Conservation (phyloP, 164 flowering plant species). For the Houttuynia cordata region DNA sequence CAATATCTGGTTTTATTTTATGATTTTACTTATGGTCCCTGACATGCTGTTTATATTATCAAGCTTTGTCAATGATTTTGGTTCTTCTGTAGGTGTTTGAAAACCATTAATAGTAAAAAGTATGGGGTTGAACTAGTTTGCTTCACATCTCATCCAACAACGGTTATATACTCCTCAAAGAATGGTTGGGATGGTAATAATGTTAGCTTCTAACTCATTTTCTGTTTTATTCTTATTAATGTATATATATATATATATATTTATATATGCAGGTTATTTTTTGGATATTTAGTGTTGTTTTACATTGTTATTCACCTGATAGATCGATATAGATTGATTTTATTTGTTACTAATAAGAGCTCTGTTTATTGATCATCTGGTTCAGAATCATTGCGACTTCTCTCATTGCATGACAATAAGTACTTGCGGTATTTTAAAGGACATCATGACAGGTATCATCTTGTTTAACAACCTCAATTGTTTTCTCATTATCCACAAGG, state of each 20-base stretch:
- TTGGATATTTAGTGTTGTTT: not conserved
- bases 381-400: constrained; percentile 91
- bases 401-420: constrained; percentile 91
- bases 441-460: constrained; percentile 82
- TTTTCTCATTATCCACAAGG: not conserved
- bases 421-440: constrained; percentile 97
- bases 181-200: constrained; percentile 99
- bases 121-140: constrained; percentile 96
- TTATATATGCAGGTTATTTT: too few species aligned
- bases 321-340: too few species aligned
- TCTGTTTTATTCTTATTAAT: not conserved
- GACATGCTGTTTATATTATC: not conserved
- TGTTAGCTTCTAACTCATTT: not conserved
- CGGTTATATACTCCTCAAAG: constrained; percentile 94
- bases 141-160: constrained; percentile 92
- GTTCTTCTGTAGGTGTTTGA: constrained; percentile 59
- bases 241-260: not conserved
- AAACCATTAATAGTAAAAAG: constrained; percentile 98
- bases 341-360: not conserved
- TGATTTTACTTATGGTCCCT: too few species aligned
- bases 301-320: too few species aligned
- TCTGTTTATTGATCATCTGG: constrained; percentile 5
- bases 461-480: not conserved
- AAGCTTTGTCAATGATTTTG: too few species aligned
- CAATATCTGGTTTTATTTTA: too few species aligned